Conservation (phyloP, 2,329 filamentous ascomycete genomes). For the Paecilomyces variotii region DNA sequence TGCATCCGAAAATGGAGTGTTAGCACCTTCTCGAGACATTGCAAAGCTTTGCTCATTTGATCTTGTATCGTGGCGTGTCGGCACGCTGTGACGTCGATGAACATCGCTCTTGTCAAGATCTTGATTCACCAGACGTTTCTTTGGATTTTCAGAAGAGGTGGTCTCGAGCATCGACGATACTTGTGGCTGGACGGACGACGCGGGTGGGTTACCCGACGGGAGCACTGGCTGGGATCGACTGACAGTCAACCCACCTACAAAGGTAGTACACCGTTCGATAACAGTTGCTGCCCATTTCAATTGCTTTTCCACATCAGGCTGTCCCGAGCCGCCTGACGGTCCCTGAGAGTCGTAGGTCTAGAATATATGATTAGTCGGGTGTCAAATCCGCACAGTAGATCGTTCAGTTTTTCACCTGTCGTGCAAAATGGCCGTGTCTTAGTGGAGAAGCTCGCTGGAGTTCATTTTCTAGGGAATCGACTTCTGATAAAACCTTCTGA, state of each 20-base stretch:
- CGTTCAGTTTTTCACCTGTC: not conserved
- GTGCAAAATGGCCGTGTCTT: not conserved
- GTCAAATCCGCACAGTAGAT: not conserved
- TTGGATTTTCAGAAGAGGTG: not conserved
- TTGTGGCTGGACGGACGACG: not conserved
- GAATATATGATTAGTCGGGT: not conserved
- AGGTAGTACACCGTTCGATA: not conserved
- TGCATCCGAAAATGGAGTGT: not conserved
- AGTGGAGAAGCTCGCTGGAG: constrained; percentile 7
- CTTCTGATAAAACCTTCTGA: constrained; percentile 8
- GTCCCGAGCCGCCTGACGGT: not conserved
- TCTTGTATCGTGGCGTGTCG: not conserved
- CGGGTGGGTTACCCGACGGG: not conserved
- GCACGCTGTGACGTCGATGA: not conserved
- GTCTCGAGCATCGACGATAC: not conserved
- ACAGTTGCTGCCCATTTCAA: not conserved
- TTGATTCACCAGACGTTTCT: not conserved
- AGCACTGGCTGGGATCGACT: not conserved
- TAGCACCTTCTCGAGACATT: not conserved
- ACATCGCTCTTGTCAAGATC: not conserved
- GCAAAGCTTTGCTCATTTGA: not conserved
- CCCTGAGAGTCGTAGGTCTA: not conserved
- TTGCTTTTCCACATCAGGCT: not conserved
- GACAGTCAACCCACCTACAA: not conserved
- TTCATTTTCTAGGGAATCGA: constrained; percentile 11